These are phyloP conservation scores for Pleurostoma richardsiae DNA, from an alignment of 2,329 filamentous ascomycete species.

Conservation along the genomic window DNA sequence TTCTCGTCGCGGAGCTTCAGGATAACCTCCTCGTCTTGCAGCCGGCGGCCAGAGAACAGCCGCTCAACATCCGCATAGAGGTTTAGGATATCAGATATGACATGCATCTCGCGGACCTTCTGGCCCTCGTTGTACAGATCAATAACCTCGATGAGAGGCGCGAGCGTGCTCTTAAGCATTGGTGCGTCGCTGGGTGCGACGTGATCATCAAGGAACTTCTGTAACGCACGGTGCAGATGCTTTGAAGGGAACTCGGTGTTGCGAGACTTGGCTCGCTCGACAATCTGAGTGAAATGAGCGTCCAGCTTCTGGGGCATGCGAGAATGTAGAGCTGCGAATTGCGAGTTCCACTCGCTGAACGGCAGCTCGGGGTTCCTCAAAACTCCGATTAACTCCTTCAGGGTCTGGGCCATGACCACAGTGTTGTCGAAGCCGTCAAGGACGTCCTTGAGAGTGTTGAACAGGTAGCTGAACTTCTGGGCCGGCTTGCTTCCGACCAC, in stretches of 20 bases:
- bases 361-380: slow-evolving; percentile 85
- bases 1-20: slow-evolving; percentile 92
- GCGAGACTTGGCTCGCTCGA: slow-evolving; percentile 75
- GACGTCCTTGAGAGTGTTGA: slow-evolving; percentile 79
- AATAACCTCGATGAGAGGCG: slow-evolving; percentile 73
- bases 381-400: slow-evolving; percentile 87
- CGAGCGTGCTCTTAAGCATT: slow-evolving; percentile 66
- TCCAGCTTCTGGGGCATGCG: slow-evolving; percentile 96
- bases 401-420: slow-evolving; percentile 82
- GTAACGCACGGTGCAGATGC: slow-evolving; percentile 74
- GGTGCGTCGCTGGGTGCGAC: slow-evolving; percentile 68
- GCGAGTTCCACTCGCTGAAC: slow-evolving; percentile 93
- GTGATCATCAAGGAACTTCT: slow-evolving; percentile 86
- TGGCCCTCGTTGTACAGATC: slow-evolving; percentile 79
- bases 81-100: slow-evolving; percentile 75
- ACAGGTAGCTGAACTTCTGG: slow-evolving; percentile 76
- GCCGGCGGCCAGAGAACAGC: slow-evolving; percentile 79
- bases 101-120: slow-evolving; percentile 82
- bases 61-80: slow-evolving; percentile 80
- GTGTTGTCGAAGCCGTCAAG: slow-evolving; percentile 95
- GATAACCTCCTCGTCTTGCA: slow-evolving; percentile 89
- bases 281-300: slow-evolving; percentile 71
- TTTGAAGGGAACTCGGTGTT: slow-evolving; percentile 89
- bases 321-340: slow-evolving; percentile 93
- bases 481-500: slow-evolving; percentile 87